Evolutionary conservation across 2,329 filamentous ascomycete genomes (phyloP), one percentile per base, ranked within the genome.

Genomic region (Zymoseptoria tritici): DNA sequence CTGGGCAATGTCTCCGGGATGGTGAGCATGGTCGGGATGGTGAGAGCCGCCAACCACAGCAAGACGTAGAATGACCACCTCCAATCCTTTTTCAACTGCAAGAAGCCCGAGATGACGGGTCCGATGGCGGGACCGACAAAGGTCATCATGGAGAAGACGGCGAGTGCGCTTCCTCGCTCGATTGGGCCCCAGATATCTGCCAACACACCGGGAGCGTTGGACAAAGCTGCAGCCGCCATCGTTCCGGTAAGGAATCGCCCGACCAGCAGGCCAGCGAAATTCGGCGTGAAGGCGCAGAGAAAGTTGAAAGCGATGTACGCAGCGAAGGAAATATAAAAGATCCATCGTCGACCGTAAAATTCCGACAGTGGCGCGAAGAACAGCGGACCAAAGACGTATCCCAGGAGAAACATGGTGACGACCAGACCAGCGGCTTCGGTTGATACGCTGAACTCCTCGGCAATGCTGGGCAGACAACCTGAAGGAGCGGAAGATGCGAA

Each of bases 311-410:
- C 76, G 53, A 78, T 69, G 61, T 78, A 78, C 13, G 63, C 46
- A 3, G 64, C 61, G 57, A 74, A 77, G 6, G 73, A 73, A 54
- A 68, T 64, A 67, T 81, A 79, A 64, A 83, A 81, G 53, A 84
- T 77, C 64, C 73, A 75, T 60, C 80, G 75, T 13, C 85, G 78
- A 8, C 86, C 85, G 60, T 81, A 82, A 60, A 87, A 84, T 69
- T 89, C 86, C 51, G 82, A 86, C 2, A 88, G 69, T 0, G 86
- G 87, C 0, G 84, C 86, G 78, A 85, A 87, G 11, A 87, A 71
- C 8, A 87, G 72, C 0, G 83, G 83, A 0, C 84, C 84, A 2
- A 80, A 78, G 20, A 86, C 81, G 67, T 87, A 89, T n/a, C 70
- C 71, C 1, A 73, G 64, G 19, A 73, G 59, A 58, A 73, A 73